phyloP scores from a whole-genome alignment of 2,329 filamentous ascomycete species.

The Penicillium sp. region DNA sequence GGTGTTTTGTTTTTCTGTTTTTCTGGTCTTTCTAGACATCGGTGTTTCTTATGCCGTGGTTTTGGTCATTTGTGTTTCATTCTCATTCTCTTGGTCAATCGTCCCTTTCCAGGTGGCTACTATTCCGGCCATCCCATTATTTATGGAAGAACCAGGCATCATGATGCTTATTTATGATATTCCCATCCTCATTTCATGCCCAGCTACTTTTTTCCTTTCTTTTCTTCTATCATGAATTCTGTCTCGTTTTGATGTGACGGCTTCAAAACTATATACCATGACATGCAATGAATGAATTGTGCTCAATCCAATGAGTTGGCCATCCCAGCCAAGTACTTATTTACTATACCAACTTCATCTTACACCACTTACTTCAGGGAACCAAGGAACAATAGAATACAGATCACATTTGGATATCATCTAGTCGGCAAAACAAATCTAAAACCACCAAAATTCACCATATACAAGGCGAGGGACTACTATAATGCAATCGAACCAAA shows the following conservation, averaged over 20 bases:
- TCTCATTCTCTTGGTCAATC: background rate
- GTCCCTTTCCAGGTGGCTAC: background rate
- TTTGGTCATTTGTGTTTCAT: background rate
- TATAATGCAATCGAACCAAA: conserved; percentile 10
- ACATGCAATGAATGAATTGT: background rate
- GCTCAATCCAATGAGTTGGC: background rate
- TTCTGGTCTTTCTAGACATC: background rate
- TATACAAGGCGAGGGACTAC: conserved; percentile 11
- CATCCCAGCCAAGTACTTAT: background rate
- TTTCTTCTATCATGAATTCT: background rate
- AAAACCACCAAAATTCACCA: conserved; percentile 7
- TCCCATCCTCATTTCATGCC: conserved; percentile 1
- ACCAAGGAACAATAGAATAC: conserved; percentile 15
- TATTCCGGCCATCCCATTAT: background rate
- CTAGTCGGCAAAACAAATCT: conserved; percentile 17
- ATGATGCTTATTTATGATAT: conserved; percentile 7
- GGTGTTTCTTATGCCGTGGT: background rate
- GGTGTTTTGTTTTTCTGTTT: background rate
- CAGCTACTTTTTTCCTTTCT: background rate
- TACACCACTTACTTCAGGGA: background rate
- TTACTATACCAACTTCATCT: background rate
- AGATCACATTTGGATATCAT: conserved; percentile 26
- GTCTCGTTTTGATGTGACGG: background rate
- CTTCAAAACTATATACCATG: conserved; percentile 5
- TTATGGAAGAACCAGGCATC: background rate